Evolutionary conservation across 2,329 filamentous ascomycete species (phyloP).

Genomic region (Fusarium chaquense): DNA sequence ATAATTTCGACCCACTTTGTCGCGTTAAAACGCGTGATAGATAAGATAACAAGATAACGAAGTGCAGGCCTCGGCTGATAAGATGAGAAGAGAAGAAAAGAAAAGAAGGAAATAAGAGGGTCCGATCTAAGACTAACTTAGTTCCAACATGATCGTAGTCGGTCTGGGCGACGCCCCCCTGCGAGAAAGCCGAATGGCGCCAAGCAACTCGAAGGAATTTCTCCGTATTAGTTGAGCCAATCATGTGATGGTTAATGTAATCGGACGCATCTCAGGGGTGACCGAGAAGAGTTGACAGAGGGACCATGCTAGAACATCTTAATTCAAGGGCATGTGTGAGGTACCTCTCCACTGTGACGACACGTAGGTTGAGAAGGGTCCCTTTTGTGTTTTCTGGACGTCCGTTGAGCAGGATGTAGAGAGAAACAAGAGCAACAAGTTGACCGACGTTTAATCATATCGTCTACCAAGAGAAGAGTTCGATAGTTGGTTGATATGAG

Average conservation of each 20-base stretch:
- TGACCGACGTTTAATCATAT: slow-evolving; percentile 4
- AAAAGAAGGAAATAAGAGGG: slow-evolving; percentile 42
- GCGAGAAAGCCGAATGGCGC: slow-evolving; percentile 39
- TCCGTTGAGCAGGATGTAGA: slow-evolving; percentile 6
- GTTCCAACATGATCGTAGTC: slow-evolving; percentile 44
- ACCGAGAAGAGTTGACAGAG: slow-evolving; percentile 41
- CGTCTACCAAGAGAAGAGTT: neutral
- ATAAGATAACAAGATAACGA: slow-evolving; percentile 23
- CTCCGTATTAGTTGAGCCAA: slow-evolving; percentile 43
- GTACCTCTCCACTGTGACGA: slow-evolving; percentile 37
- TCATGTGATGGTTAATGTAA: slow-evolving; percentile 45
- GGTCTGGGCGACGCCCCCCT: slow-evolving; percentile 40
- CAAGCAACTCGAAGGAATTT: slow-evolving; percentile 42
- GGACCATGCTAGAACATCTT: slow-evolving; percentile 37
- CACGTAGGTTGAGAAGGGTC: slow-evolving; percentile 31
- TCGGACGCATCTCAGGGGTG: slow-evolving; percentile 46
- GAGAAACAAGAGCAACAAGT: neutral
- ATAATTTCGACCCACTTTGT: slow-evolving; percentile 9
- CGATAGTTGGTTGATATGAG: slow-evolving; percentile 17
- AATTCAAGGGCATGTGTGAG: slow-evolving; percentile 31
- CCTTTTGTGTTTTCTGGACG: slow-evolving; percentile 6
- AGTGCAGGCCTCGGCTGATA: slow-evolving; percentile 19
- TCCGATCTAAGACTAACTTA: slow-evolving; percentile 44
- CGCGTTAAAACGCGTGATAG: slow-evolving; percentile 21
- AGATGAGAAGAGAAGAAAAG: slow-evolving; percentile 12